Percentiles rank a stretch among this genome's conserved stretches.
These are phyloP conservation scores for Linnemannia schmuckeri DNA, from an alignment of 192 early-diverging fungal species.

Conservation along the genomic window DNA sequence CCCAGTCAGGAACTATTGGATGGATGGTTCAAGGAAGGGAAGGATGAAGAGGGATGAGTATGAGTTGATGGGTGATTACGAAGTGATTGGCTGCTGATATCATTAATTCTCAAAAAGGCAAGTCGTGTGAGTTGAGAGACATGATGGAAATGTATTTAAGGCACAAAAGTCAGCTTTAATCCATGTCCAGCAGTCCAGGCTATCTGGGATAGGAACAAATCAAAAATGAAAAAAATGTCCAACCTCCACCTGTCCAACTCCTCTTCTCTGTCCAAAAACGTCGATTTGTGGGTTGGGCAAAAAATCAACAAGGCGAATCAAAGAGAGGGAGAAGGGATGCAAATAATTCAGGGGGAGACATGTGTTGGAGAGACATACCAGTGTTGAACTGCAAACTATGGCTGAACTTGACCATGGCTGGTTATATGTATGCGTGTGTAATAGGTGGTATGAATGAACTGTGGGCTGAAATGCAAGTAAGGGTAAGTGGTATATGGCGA, in stretches of 20 bases:
- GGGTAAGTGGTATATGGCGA: not conserved
- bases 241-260: not conserved
- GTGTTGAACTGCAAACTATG: slow-evolving; percentile 83
- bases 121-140: slow-evolving; percentile 3
- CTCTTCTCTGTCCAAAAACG: not conserved
- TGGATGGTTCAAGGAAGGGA: not conserved
- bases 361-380: not conserved
- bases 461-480: not conserved
- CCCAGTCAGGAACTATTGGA: slow-evolving; percentile 79
- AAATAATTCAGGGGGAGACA: not conserved
- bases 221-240: not conserved
- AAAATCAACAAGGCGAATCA: not conserved
- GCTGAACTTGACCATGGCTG: slow-evolving; percentile 80
- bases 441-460: not conserved
- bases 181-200: not conserved
- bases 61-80: not conserved
- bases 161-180: not conserved
- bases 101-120: slow-evolving; percentile 8
- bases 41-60: not conserved
- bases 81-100: not conserved
- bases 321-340: not conserved
- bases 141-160: not conserved
- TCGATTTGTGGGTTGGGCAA: not conserved
- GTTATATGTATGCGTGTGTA: not conserved
- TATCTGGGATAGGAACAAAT: not conserved